Evolutionary conservation across 176 grass and related monocot species (phyloP).

Genomic region (Musa schizocarpa): DNA sequence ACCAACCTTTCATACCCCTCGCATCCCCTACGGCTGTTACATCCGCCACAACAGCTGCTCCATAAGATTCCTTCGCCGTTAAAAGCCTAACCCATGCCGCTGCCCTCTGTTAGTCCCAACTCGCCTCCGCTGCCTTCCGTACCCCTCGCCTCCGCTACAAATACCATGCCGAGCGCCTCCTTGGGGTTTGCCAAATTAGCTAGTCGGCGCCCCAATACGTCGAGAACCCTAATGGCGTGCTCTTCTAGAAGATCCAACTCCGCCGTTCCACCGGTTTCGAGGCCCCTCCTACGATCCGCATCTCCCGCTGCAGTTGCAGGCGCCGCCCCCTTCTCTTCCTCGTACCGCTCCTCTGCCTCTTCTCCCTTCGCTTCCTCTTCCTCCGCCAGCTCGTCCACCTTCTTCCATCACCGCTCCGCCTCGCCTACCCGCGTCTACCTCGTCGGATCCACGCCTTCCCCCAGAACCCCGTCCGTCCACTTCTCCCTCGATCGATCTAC

Average conservation of each 20-base stretch:
- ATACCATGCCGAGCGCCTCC: background rate
- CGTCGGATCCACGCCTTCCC: slow-evolving; percentile 1
- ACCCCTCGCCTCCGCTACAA: background rate
- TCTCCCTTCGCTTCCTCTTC: slow-evolving; percentile 6
- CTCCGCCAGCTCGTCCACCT: slow-evolving; percentile 1
- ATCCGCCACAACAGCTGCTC: no score
- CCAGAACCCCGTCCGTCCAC: background rate
- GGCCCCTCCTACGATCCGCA: background rate
- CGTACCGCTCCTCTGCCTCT: background rate
- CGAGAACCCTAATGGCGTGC: background rate
- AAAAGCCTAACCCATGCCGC: background rate
- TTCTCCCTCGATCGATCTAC: slow-evolving; percentile 14
- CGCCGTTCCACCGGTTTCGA: background rate
- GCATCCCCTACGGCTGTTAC: no score
- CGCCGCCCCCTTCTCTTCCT: background rate
- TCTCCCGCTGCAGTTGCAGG: background rate
- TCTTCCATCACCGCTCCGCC: slow-evolving; percentile 21
- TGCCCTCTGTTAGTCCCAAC: background rate
- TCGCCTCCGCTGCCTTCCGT: background rate
- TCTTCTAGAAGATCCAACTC: slow-evolving; percentile 28
- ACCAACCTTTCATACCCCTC: no score
- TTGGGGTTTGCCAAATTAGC: slow-evolving; percentile 16
- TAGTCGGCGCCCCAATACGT: no score
- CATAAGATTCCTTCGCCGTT: no score
- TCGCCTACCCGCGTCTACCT: slow-evolving; percentile 41